Percentiles rank a stretch among this genome's conserved stretches.
Conservation (phyloP, 2,329 filamentous ascomycete genomes). For the Penicillium sp. region DNA sequence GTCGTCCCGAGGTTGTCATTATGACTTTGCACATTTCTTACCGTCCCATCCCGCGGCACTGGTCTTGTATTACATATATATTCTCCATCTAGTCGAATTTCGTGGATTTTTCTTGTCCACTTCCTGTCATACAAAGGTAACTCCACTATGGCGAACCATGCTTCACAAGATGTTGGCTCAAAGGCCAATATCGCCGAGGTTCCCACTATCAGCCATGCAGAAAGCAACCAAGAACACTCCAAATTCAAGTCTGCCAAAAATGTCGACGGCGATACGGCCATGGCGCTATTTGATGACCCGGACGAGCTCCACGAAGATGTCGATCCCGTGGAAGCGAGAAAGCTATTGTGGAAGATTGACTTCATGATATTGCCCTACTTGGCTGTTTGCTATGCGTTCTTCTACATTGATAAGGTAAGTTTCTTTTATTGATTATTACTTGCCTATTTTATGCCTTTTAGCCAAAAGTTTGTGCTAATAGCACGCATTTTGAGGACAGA, state of each 20-base stretch:
- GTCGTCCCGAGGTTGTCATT: neutral
- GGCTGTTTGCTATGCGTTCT: constrained; percentile 54
- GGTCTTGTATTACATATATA: neutral
- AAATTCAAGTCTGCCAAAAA: constrained; percentile 29
- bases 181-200: constrained; percentile 22
- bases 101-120: neutral
- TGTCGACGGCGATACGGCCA: constrained; percentile 49
- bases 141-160: constrained; percentile 13
- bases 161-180: constrained; percentile 9
- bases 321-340: constrained; percentile 47
- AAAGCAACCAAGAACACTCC: constrained; percentile 20
- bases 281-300: constrained; percentile 49
- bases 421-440: neutral
- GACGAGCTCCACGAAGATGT: constrained; percentile 48
- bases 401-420: constrained; percentile 47
- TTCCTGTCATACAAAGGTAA: neutral
- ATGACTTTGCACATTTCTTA: neutral
- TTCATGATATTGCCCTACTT: constrained; percentile 58
- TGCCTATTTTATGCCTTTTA: neutral
- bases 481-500: constrained; percentile 32
- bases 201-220: constrained; percentile 26
- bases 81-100: neutral
- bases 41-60: too few species aligned
- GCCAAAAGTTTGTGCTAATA: neutral
- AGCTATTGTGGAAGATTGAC: constrained; percentile 56